Evolutionary conservation across 2,329 filamentous ascomycete species (phyloP).

Genomic region (Didymella arachidicola): DNA sequence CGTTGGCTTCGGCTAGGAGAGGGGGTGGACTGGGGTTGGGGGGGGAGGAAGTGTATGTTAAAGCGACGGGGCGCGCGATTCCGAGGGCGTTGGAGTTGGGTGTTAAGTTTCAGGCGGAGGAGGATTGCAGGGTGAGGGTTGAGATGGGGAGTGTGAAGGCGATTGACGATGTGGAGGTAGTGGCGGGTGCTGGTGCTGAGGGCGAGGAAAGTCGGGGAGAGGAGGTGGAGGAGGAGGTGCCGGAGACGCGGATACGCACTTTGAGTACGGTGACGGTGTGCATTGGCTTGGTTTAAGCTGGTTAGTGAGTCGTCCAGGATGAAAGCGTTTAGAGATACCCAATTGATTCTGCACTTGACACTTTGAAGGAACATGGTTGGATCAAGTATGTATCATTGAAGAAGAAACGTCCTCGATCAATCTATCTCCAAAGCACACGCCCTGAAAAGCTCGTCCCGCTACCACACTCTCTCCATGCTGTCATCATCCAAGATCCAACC

Average conservation of each 20-base stretch:
- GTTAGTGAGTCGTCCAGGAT: background rate
- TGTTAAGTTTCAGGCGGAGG: conserved; percentile 69
- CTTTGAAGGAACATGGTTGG: background rate
- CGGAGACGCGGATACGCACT: conserved; percentile 52
- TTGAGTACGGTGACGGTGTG: conserved; percentile 46
- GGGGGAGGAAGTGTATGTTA: conserved; percentile 64
- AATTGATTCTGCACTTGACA: background rate
- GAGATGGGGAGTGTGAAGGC: conserved; percentile 70
- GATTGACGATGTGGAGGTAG: conserved; percentile 67
- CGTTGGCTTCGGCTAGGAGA: conserved; percentile 32
- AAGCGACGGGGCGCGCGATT: conserved; percentile 73
- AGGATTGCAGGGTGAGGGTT: conserved; percentile 65
- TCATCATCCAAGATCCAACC: conserved; percentile 25
- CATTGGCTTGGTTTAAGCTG: conserved; percentile 37
- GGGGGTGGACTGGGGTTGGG: conserved; percentile 4
- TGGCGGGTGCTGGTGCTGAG: conserved; percentile 21
- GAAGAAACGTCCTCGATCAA: conserved; percentile 12
- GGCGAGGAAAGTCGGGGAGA: conserved; percentile 17
- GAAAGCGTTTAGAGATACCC: conserved; percentile 18
- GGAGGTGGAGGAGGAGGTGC: conserved; percentile 47
- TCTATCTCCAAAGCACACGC: conserved; percentile 10
- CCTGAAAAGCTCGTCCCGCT: background rate
- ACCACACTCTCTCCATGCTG: background rate
- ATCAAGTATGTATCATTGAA: conserved; percentile 49
- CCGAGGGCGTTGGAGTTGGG: conserved; percentile 69